Base-by-base conservation (phyloP, 129 eudicot genomes). In the Helichrysum umbraculigerum region DNA sequence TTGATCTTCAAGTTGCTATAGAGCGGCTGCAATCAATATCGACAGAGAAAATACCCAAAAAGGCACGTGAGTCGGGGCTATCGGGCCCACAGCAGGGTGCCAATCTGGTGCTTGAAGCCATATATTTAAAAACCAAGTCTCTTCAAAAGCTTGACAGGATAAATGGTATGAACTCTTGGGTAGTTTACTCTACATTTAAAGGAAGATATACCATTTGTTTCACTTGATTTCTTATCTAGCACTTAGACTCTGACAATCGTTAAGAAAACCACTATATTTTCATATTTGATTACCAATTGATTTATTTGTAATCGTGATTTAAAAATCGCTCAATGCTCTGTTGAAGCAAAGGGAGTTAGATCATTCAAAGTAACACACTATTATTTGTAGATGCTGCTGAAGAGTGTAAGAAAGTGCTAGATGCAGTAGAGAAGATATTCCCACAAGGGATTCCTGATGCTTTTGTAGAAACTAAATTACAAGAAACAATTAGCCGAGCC, bases 381-480 rank as follows among this genome's bases (percentile, higher is more conserved):
- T 16, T 73, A 58, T 59, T 14, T 86, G 79, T 59, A 93, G 97
- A 88, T 82, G 92, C 97, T 82, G 96, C 96, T 78, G 73, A 80
- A 52, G 98, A 93, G 83, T 93, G 97, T 82, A 87, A 81, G 77
- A 84, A 89, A 51, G 96, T 90, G 81, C 91, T 93, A 74, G 97
- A 93, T 85, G 98, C 96, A 47, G 96, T 93, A 65, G 96, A 90
- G 80, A 93, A 90, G 83, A 88, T 90, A 80, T 93, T 88, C 81
- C 78, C 83, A 56, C 78, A 89, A 57, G 97, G 98, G 50, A 93
- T 90, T 83, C 86, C 96, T 33, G 96, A 90, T 76, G 83, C 78
- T 62, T 79, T 86, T 47, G 88, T 90, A 41, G 96, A 90, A 8
- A 78, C 76, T 37, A 90, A 86, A 85, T 87, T 93, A 75, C 96